These are phyloP conservation scores for Pyricularia sp. DNA, from an alignment of 2,329 filamentous ascomycete species.

Conservation along the genomic window DNA sequence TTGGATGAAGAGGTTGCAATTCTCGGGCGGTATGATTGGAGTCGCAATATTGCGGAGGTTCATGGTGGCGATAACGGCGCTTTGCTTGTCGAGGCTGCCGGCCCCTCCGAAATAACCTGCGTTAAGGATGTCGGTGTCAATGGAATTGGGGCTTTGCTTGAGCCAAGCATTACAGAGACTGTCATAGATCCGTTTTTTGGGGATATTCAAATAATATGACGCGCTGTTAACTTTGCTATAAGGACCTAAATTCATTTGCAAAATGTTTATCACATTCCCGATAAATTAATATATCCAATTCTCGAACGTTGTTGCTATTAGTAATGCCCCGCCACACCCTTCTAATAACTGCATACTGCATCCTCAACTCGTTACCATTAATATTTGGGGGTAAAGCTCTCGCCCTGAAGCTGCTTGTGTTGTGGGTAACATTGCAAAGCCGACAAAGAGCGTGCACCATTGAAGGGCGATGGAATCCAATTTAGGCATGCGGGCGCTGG, in stretches of 20 bases:
- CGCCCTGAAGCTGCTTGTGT: background rate
- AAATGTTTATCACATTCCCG: no score
- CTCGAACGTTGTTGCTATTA: no score
- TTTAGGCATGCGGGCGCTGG: background rate
- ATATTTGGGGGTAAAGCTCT: background rate
- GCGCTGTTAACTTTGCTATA: no score
- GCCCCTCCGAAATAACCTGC: background rate
- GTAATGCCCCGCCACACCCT: background rate
- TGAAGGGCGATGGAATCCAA: background rate
- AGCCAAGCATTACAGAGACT: no score
- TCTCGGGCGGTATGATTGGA: background rate
- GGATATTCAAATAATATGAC: no score
- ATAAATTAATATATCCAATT: no score
- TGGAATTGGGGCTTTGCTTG: no score
- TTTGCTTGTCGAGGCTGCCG: no score
- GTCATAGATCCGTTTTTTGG: no score
- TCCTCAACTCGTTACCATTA: background rate
- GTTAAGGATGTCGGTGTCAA: no score
- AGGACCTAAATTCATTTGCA: no score
- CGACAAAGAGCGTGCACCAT: background rate
- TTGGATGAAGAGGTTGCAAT: background rate
- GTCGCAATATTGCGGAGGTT: background rate
- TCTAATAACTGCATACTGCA: background rate
- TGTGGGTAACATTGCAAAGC: background rate
- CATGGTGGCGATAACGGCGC: background rate